These are phyloP conservation scores for Meira nashicola DNA, from an alignment of 1,284 basidiomycete species.

Conservation along the genomic window DNA sequence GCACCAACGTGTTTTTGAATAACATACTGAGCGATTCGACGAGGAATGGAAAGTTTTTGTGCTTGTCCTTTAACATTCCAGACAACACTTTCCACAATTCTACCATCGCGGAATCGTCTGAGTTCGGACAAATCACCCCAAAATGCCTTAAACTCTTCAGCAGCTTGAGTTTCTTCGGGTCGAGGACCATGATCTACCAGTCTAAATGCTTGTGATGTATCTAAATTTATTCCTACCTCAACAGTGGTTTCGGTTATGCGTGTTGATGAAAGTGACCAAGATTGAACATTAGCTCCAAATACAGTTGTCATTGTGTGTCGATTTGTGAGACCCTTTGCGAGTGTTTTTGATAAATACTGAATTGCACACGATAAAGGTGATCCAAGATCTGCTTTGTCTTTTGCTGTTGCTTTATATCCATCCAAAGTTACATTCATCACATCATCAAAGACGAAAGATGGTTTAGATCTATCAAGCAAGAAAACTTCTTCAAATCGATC, in stretches of 20 bases:
- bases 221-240: slow-evolving; percentile 34
- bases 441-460: slow-evolving; percentile 52
- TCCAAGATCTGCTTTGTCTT: slow-evolving; percentile 25
- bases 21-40: slow-evolving; percentile 69
- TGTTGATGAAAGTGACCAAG: slow-evolving; percentile 24
- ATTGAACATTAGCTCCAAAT: not conserved
- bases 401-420: not conserved
- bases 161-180: slow-evolving; percentile 54
- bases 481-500: slow-evolving; percentile 74
- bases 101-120: slow-evolving; percentile 93
- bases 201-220: slow-evolving; percentile 39
- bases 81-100: slow-evolving; percentile 86
- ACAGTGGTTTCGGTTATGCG: slow-evolving; percentile 22
- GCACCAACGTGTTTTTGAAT: slow-evolving; percentile 72
- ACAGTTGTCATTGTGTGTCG: not conserved
- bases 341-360: slow-evolving; percentile 11
- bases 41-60: slow-evolving; percentile 67
- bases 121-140: slow-evolving; percentile 92
- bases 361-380: slow-evolving; percentile 15
- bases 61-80: slow-evolving; percentile 60
- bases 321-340: slow-evolving; percentile 29
- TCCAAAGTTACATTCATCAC: slow-evolving; percentile 34
- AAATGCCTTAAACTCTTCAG: slow-evolving; percentile 68
- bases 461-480: slow-evolving; percentile 55
- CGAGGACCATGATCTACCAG: slow-evolving; percentile 58